Base-by-base conservation (phyloP, 2,329 filamentous ascomycete species). In the Didymosphaeria variabile region DNA sequence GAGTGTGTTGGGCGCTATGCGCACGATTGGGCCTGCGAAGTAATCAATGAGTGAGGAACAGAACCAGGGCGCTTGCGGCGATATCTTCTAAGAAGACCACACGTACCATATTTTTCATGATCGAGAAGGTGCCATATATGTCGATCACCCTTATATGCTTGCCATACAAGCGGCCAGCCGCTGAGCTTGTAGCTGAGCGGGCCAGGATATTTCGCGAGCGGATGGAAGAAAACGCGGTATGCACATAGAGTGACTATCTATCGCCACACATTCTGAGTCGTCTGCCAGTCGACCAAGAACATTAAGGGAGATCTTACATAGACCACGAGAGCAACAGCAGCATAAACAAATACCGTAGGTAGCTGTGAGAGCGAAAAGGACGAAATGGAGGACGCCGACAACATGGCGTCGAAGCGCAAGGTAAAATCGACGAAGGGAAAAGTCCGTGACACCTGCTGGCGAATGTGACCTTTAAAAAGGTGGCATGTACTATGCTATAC, bases 101-200 rank as follows among this genome's bases (percentile, higher is more conserved):
- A 34, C 59, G 17, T 66, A 68, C 69, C 71, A 55, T 70, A 73
- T 57, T 65, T 66, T 36, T 70, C 67, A 36, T 73, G 71, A 15
- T 72, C 71, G 59, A 62, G 64, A 9, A 70, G 57, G 49, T 72
- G 71, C 60, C 62, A 66, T 23, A 73, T 66, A 53, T 72, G 71
- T 17, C 71, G 63, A 47, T 73, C 64, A 3, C 69, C 69, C n/a
- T 42, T 65, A 38, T 67, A 72, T n/a, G 67, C 68, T 58, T 71
- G 71, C 62, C 65, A 72, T 12, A 70, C 29, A 1, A 71, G 60
- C 17, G 68, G 71, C 69, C 68, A 73, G 9, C 61, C 62, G 36
- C 66, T 71, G 32, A 72, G 61, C 57, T 71, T 72, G 57, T 73
- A 72, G 32, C 61, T 61, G 8, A 72, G 26, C 13, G 69, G 69